These are phyloP conservation scores for Fagopyrum homotropicum DNA, from an alignment of 148 eudicot species.

Conservation along the genomic window DNA sequence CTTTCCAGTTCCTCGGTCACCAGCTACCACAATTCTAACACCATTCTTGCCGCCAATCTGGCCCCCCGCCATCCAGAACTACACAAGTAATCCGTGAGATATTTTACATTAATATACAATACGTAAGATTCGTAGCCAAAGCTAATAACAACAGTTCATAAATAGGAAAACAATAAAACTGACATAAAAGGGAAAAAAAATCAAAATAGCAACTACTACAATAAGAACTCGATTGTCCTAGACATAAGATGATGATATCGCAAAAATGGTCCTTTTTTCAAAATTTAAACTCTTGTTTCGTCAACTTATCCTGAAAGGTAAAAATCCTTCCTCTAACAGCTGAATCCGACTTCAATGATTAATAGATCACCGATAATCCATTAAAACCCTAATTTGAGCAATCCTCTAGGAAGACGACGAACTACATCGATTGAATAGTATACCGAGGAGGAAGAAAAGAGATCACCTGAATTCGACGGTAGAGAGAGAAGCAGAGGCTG, in stretches of 20 bases:
- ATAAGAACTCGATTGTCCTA: background rate
- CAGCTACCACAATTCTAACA: slow-evolving; percentile 85
- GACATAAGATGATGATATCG: background rate
- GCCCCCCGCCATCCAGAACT: slow-evolving; percentile 18
- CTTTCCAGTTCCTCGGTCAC: slow-evolving; percentile 79
- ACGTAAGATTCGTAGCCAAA: background rate
- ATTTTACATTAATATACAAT: background rate
- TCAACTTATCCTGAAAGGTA: background rate
- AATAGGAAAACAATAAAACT: background rate
- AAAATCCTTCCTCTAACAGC: background rate
- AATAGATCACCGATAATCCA: background rate
- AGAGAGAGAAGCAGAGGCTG: background rate
- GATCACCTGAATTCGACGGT: background rate
- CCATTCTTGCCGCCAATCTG: slow-evolving; percentile 22
- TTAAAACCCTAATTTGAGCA: background rate
- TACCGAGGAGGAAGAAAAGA: background rate
- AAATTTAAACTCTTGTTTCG: background rate
- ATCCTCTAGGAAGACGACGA: background rate
- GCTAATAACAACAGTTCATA: background rate
- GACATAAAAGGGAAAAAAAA: background rate
- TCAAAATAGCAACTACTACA: background rate
- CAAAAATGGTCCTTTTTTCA: background rate
- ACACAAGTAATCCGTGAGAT: background rate
- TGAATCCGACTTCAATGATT: background rate
- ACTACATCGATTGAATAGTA: background rate